Evolutionary conservation across 257 asterid species (phyloP).

Genomic region (Penstemon newberryi): DNA sequence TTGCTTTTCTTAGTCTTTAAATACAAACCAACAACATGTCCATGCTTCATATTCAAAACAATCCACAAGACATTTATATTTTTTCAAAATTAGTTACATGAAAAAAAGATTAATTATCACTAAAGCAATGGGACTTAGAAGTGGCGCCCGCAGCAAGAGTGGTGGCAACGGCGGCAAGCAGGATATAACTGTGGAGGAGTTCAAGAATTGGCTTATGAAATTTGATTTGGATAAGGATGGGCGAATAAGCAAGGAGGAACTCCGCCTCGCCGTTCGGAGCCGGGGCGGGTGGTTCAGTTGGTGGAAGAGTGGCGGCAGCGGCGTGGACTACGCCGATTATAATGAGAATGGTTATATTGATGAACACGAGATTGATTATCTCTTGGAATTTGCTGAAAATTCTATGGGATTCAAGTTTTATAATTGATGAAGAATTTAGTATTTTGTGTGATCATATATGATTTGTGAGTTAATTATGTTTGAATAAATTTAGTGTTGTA

Average conservation of each 20-base stretch:
- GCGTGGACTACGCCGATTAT: constrained; percentile 28
- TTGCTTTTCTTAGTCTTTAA: too few species aligned
- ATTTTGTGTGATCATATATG: too few species aligned
- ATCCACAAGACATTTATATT: too few species aligned
- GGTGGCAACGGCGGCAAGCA: background rate
- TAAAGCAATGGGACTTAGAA: constrained; percentile 18
- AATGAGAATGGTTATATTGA: constrained; percentile 38
- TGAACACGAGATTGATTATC: constrained; percentile 35
- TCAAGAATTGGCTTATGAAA: constrained; percentile 42
- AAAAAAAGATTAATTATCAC: too few species aligned
- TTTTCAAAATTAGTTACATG: too few species aligned
- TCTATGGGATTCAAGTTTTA: constrained; percentile 31
- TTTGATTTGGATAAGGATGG: constrained; percentile 40
- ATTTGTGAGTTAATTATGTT: too few species aligned
- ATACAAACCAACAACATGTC: too few species aligned
- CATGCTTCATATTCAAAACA: too few species aligned
- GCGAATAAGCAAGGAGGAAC: constrained; percentile 32
- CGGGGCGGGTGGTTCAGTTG: constrained; percentile 36
- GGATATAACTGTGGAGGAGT: constrained; percentile 38
- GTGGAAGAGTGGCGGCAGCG: constrained; percentile 30
- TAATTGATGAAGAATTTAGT: constrained; percentile 8
- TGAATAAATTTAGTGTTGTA: too few species aligned
- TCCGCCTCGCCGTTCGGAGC: constrained; percentile 36
- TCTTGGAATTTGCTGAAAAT: constrained; percentile 34
- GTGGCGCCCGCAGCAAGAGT: constrained; percentile 10